phyloP scores from a whole-genome alignment of 306 rosid species.

The Alnus glutinosa region DNA sequence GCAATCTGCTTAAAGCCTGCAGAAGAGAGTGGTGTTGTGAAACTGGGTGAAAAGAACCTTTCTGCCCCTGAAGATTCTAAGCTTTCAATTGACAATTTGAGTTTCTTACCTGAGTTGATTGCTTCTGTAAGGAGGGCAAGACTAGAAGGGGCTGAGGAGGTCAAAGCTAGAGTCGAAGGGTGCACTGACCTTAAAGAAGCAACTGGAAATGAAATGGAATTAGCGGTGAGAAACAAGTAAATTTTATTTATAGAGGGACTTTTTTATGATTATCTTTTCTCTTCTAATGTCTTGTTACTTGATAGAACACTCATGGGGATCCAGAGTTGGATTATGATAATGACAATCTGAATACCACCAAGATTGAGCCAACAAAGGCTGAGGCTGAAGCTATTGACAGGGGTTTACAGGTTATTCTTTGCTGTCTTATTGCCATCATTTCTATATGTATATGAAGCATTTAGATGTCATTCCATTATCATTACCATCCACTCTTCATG shows the following conservation, averaged over 20 bases:
- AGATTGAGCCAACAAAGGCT: constrained; percentile 92
- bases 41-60: constrained; percentile 41
- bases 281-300: constrained; percentile 31
- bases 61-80: constrained; percentile 46
- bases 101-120: constrained; percentile 80
- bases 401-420: constrained; percentile 82
- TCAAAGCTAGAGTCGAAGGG: constrained; percentile 50
- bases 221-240: constrained; percentile 53
- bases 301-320: constrained; percentile 69
- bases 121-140: constrained; percentile 82
- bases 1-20: constrained; percentile 36
- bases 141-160: constrained; percentile 62
- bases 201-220: constrained; percentile 50
- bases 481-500: neutral
- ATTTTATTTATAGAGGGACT: constrained; percentile 13
- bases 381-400: constrained; percentile 92
- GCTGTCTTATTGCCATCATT: constrained; percentile 19
- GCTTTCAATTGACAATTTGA: constrained; percentile 50
- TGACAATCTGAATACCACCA: constrained; percentile 57
- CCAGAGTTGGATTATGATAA: constrained; percentile 66
- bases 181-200: constrained; percentile 45
- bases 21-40: constrained; percentile 35
- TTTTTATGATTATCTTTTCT: constrained; percentile 23
- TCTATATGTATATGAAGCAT: constrained; percentile 5
- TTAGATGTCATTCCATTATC: neutral